phyloP scores from a whole-genome alignment of 192 early-diverging fungal species.

The Umbelopsis sp. region DNA sequence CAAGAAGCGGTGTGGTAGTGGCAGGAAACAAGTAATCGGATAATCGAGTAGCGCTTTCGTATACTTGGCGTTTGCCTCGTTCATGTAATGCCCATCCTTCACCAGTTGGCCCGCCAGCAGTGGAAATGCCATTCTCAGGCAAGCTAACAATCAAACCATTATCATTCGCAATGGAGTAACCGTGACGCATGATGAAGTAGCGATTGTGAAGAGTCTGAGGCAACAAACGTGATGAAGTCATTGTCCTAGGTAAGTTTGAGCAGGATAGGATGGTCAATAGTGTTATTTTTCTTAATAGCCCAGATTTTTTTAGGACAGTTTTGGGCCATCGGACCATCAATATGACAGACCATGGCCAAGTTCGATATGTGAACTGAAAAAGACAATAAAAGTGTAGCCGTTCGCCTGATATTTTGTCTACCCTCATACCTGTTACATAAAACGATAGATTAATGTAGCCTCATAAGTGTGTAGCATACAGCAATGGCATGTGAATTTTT shows the following conservation, averaged over 20 bases:
- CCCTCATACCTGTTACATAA: no score
- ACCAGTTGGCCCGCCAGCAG: slow-evolving; percentile 45
- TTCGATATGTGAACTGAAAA: no score
- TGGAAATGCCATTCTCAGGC: slow-evolving; percentile 52
- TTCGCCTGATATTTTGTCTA: no score
- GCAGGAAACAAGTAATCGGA: slow-evolving; percentile 28
- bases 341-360: no score
- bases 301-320: background rate
- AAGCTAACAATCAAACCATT: slow-evolving; percentile 52
- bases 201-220: slow-evolving; percentile 29
- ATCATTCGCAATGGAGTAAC: slow-evolving; percentile 58
- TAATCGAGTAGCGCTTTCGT: slow-evolving; percentile 34
- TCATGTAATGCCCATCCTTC: slow-evolving; percentile 54
- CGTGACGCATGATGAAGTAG: slow-evolving; percentile 56
- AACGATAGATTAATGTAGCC: no score
- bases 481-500: no score
- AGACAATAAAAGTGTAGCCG: no score
- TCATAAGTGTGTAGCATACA: no score
- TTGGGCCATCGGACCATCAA: background rate
- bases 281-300: background rate
- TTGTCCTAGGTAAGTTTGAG: background rate
- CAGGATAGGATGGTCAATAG: background rate
- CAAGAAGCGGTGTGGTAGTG: background rate
- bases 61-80: slow-evolving; percentile 51
- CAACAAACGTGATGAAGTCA: background rate